phyloP scores from a whole-genome alignment of 495 filamentous ascomycete species.

The Saxophila tyrrhenica region DNA sequence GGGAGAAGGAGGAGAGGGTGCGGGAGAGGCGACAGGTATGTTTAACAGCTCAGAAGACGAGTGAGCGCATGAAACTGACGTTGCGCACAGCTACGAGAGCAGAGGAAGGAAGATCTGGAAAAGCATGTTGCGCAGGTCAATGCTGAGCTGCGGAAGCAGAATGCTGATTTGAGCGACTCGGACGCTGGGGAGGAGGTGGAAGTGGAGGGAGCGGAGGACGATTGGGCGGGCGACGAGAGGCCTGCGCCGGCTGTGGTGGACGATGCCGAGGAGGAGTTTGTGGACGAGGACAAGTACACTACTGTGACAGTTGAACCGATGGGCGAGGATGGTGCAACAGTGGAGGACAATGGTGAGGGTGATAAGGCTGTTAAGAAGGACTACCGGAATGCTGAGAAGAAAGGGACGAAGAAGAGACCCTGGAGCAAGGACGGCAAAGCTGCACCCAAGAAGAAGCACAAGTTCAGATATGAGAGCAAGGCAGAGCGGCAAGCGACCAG shows the following conservation, averaged over 20 bases:
- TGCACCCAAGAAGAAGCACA: slow-evolving; percentile 71
- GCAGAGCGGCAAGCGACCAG: slow-evolving; percentile 56
- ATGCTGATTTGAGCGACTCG: slow-evolving; percentile 36
- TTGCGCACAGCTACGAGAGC: slow-evolving; percentile 36
- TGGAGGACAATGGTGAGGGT: slow-evolving; percentile 4
- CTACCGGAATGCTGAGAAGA: slow-evolving; percentile 19
- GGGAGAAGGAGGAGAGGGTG: slow-evolving; percentile 61
- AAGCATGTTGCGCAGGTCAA: slow-evolving; percentile 65
- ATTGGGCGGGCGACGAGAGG: slow-evolving; percentile 52
- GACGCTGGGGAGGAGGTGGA: slow-evolving; percentile 28
- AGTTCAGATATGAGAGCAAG: slow-evolving; percentile 87
- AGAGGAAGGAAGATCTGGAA: slow-evolving; percentile 66
- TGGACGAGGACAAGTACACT: slow-evolving; percentile 91
- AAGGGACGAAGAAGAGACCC: slow-evolving; percentile 19
- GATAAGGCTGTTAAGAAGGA: slow-evolving; percentile 27
- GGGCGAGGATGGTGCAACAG: slow-evolving; percentile 12
- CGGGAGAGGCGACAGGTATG: slow-evolving; percentile 59
- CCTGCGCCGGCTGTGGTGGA: slow-evolving; percentile 15
- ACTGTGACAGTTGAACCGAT: slow-evolving; percentile 92
- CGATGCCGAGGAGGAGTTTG: slow-evolving; percentile 75
- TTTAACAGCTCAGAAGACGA: background rate
- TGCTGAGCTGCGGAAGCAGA: slow-evolving; percentile 38
- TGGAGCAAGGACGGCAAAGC: slow-evolving; percentile 42
- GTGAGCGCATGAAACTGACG: background rate
- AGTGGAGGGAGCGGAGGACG: slow-evolving; percentile 32